A percentile compares a stretch with the other conserved stretches of the same genome.
Evolutionary conservation across 495 filamentous ascomycete genomes (phyloP).

Genomic region (Penicillium silybi): DNA sequence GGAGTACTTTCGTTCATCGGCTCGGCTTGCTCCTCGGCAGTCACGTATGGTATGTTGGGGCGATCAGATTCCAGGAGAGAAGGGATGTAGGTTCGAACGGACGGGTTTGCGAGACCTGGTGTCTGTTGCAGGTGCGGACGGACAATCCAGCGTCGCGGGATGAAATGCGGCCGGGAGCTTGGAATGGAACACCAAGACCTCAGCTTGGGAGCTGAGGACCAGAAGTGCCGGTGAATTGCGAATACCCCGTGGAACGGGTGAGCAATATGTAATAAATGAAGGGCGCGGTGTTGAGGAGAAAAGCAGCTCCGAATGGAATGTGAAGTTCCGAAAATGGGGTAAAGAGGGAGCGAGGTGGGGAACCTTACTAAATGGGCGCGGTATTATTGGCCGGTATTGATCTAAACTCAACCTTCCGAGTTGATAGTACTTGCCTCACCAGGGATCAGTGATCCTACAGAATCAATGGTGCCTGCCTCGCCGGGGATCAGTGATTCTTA

Average conservation of each 20-base stretch:
- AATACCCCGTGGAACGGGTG: conserved; percentile 2
- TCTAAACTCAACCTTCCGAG: no score
- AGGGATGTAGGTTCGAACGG: background rate
- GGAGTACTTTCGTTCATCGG: conserved; percentile 37
- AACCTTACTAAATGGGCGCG: conserved; percentile 19
- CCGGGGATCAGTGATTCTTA: no score
- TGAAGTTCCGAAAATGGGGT: background rate
- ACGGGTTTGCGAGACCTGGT: conserved; percentile 1
- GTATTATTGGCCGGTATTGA: no score
- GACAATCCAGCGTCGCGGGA: conserved; percentile 16
- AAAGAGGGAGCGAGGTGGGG: conserved; percentile 11
- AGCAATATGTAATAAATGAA: background rate
- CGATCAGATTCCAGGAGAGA: background rate
- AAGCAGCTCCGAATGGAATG: background rate
- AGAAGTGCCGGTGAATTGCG: conserved; percentile 16
- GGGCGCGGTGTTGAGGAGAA: background rate
- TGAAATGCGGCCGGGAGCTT: conserved; percentile 26
- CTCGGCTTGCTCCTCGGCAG: background rate
- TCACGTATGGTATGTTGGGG: background rate
- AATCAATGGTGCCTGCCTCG: no score
- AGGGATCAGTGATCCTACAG: no score
- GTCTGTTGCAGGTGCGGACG: conserved; percentile 7
- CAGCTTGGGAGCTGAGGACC: conserved; percentile 25
- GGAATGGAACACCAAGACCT: conserved; percentile 28
- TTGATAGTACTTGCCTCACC: no score